A percentile compares a stretch with the other conserved stretches of the same genome.
phyloP scores from a whole-genome alignment of 2,329 filamentous ascomycete genomes.

The Orbilia javanica region DNA sequence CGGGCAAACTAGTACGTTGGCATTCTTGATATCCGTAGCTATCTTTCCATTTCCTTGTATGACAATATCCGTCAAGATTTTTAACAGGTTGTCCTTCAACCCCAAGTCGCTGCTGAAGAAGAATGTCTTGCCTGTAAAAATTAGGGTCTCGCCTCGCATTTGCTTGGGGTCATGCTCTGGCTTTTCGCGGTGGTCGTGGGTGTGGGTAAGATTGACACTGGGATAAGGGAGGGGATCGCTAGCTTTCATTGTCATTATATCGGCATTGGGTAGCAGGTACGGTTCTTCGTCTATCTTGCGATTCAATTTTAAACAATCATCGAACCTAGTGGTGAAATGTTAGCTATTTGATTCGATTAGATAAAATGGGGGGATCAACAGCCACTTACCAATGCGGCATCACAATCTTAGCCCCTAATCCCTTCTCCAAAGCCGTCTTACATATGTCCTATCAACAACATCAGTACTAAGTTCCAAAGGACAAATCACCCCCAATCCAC shows the following conservation, averaged over 20 bases:
- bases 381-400: conserved; percentile 84
- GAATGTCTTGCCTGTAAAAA: conserved; percentile 82
- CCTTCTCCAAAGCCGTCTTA: conserved; percentile 73
- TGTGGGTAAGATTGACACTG: conserved; percentile 64
- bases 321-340: conserved; percentile 76
- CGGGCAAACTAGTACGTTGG: conserved; percentile 87
- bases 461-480: not conserved
- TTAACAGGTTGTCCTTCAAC: conserved; percentile 75
- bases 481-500: not conserved
- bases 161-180: conserved; percentile 64
- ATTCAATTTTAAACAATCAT: conserved; percentile 93
- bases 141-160: conserved; percentile 72
- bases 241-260: conserved; percentile 76
- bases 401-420: conserved; percentile 81
- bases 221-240: conserved; percentile 76
- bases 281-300: conserved; percentile 90
- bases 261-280: conserved; percentile 86
- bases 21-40: conserved; percentile 74
- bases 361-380: not conserved
- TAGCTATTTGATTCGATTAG: conserved; percentile 57
- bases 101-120: conserved; percentile 81
- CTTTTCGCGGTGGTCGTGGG: conserved; percentile 65
- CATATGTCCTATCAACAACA: conserved; percentile 66
- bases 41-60: conserved; percentile 77
- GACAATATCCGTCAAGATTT: conserved; percentile 79